Evolutionary conservation across 305 asterid species (phyloP), one percentile per base, ranked within the genome.

Genomic region (Galium porrigens): DNA sequence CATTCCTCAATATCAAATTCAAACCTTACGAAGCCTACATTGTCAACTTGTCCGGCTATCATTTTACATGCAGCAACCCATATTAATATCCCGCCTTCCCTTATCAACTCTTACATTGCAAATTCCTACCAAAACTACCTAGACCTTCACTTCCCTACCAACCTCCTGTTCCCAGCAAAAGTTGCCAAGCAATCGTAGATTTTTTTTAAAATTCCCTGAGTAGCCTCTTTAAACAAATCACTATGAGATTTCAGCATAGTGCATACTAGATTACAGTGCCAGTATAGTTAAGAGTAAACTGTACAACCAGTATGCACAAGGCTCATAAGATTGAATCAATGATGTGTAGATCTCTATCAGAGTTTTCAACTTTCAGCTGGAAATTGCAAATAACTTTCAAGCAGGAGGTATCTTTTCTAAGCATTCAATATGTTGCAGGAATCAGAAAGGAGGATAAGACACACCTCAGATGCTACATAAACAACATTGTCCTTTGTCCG

Each of bases 391-490:
- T 34, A 10, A 44, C 57, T 33, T 57, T 9, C 44, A 42, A 34
- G 51, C 4, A 17, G 30, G 4, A 12, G 14, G 5, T 12, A 58
- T 27, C 53, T 37, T 51, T 20, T 42, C 3, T 18, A 58, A 20
- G 3, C 0, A 18, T 17, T 51, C 46, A 1, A 9, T 51, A 37
- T 52, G 58, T 48, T 3, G 18, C 34, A 36, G n/a, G 22, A 20
- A 2, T 20, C 12, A 52, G 11, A 54, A 12, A 17, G 52, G 29
- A 27, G 33, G 18, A 48, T 39, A 41, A 34, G 3, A 18, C 85
- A 69, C 75, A 89, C 99, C 99, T 94, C 99, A 70, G 99, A 94
- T 72, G 99, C 99, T 66, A 94, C 99, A 64, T 94, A 94, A 75
- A 94, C 99, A 69, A 86, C 78, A 74, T 94, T 94, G 82, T 94